Evolutionary conservation across 306 rosid species (phyloP), one percentile per base, ranked within the genome.

Genomic region (Cicer yamashitae): DNA sequence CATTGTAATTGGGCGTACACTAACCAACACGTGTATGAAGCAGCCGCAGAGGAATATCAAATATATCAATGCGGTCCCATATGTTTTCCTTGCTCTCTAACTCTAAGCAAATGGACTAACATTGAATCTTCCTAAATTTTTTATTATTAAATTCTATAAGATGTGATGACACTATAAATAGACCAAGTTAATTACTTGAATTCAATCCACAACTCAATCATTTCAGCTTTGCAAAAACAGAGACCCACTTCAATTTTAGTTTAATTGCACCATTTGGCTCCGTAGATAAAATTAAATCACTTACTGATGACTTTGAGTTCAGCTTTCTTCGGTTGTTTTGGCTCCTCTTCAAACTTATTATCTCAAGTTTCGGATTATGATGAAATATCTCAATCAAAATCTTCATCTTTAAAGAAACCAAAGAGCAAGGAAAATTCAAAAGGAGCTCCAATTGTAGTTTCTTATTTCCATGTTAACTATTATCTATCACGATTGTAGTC

Each of bases 381-480:
- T 34, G 53, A 75, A 61, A 65, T 7, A 6, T 70, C 62, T 34
- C 12, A 76, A 52, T 1, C 2, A 22, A 81, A 70, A 75, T 7
- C 69, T 8, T 11, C 34, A 1, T 69, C 69, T 43, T 52, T 62
- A 5, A 46, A 75, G 47, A 75, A 81, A 52, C 9, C 69, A 37
- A 70, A 75, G 69, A 61, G 13, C 41, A 69, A 75, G 14, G 39
- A 66, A 76, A 62, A 44, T 70, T 76, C 81, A 44, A 76, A 44
- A 11, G 70, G 41, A 37, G 64, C 78, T 37, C 81, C 81, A 37
- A 3, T 81, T 1, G 18, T 62, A 59, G 70, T 81, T 54, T 62
- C 63, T 11, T 53, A 81, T 68, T 81, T 81, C 11, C 84, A 81
- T 0, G 15, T 62, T 22, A 76, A 70, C 18, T 40, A 45, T n/a